Evolutionary conservation across 768 basidiomycete genomes (phyloP), one percentile per base, ranked within the genome.

Genomic region (Gloeostereum incarnatum): DNA sequence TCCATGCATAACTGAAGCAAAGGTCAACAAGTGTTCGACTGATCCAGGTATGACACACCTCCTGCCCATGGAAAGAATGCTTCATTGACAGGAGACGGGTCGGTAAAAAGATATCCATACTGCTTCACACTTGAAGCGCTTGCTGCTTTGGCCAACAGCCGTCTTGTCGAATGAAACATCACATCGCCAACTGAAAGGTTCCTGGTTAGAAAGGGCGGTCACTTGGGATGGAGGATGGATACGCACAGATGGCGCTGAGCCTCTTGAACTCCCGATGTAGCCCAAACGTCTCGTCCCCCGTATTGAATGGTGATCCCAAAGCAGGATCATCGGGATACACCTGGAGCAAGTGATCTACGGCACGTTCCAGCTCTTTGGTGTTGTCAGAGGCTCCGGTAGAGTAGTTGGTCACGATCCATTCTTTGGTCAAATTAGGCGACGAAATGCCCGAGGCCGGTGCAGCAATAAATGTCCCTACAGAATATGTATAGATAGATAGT

Each of bases 241-340:
- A 40, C 38, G 31, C 30, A 43, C 42, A 10, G 11, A 56, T 45
- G 14, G 48, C 40, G 0, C 52, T 36, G 10, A 45, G 45, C 5
- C 57, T 50, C 38, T n/a, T n/a, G 18, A 34, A 13, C 8, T 9
- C 32, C 8, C 9, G 32, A 17, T 17, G 8, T 9, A n/a, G 41
- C 1, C 58, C 56, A 35, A 57, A 59, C 1, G 53, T 52, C 18
- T 54, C 27, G 30, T 50, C 43, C 11, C 59, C 57, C 4, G 59
- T 60, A 4, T 39, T 42, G 36, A 46, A 61, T 0, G 59, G 59
- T 3, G 52, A 52, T 10, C 59, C 59, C 33, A 39, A 29, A 5
- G 51, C 39, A 3, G 59, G 51, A n/a, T 50, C 38, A 11, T 56
- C 24, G 3, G 58, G 58, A 47, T 62, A 62, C 2, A 55, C 43